These are phyloP conservation scores for Miscanthus lutarioriparius DNA, from an alignment of 176 grass and related monocot species.

Conservation along the genomic window DNA sequence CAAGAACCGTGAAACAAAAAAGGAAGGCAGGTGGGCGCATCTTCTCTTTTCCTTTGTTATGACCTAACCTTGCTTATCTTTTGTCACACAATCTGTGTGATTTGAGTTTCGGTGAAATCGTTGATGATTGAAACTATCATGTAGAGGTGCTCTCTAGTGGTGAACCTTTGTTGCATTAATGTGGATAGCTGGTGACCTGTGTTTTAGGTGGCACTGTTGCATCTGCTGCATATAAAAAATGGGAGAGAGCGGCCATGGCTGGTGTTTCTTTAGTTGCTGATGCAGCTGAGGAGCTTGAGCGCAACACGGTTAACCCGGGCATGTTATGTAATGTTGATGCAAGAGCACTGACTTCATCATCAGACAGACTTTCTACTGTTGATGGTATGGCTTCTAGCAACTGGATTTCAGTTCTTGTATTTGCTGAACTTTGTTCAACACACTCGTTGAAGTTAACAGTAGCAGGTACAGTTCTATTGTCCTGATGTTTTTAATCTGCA, in stretches of 20 bases:
- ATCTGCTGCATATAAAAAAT: slow-evolving; percentile 85
- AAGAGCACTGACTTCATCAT: slow-evolving; percentile 34
- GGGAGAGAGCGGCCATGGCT: slow-evolving; percentile 94
- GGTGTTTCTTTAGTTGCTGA: slow-evolving; percentile 99
- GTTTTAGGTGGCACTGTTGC: slow-evolving; percentile 55
- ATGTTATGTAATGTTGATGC: slow-evolving; percentile 39
- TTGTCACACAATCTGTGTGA: not conserved
- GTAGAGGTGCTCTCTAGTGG: not conserved
- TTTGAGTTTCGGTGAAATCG: not conserved
- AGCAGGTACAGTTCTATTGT: slow-evolving; percentile 1
- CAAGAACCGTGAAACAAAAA: slow-evolving; percentile 86
- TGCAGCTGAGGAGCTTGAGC: slow-evolving; percentile 93
- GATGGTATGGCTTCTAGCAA: slow-evolving; percentile 49
- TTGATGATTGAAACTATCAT: slow-evolving; percentile 19
- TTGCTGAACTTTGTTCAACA: slow-evolving; percentile 3
- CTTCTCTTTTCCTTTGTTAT: slow-evolving; percentile 36
- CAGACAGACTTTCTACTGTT: slow-evolving; percentile 42
- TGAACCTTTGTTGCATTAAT: slow-evolving; percentile 32
- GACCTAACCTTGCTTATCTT: slow-evolving; percentile 26
- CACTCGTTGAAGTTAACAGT: slow-evolving; percentile 5
- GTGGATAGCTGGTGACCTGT: slow-evolving; percentile 26
- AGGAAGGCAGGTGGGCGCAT: slow-evolving; percentile 62
- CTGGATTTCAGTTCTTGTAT: not conserved
- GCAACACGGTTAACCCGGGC: slow-evolving; percentile 31
- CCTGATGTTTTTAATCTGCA: slow-evolving; percentile 36